Percentiles rank a stretch among this genome's conserved stretches.
Evolutionary conservation across 495 filamentous ascomycete species (phyloP).

Genomic region (Xylaria telfairii): DNA sequence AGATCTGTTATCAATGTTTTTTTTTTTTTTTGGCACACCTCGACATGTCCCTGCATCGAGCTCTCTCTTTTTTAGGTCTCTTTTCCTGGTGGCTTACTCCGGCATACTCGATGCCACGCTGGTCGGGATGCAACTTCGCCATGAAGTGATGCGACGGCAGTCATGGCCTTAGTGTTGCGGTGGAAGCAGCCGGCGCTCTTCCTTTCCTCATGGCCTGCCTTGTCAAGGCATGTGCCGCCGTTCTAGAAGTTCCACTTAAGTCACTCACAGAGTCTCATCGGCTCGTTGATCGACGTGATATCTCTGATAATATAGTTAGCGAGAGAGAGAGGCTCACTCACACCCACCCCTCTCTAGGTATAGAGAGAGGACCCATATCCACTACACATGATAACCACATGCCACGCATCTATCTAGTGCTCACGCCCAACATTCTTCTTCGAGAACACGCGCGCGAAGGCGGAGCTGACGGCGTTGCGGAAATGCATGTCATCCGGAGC

Average conservation of each 20-base stretch:
- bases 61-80: slow-evolving; percentile 7
- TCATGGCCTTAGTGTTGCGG: slow-evolving; percentile 11
- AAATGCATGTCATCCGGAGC: slow-evolving; percentile 10
- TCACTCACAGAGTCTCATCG: slow-evolving; percentile 16
- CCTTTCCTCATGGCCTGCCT: slow-evolving; percentile 19
- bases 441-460: not conserved
- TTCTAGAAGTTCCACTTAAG: slow-evolving; percentile 14
- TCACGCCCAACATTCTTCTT: slow-evolving; percentile 14
- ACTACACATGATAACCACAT: slow-evolving; percentile 19
- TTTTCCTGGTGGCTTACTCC: slow-evolving; percentile 20
- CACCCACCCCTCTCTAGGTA: not conserved
- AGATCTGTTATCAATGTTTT: slow-evolving; percentile 15
- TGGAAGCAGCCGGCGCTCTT: not conserved
- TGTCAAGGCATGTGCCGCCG: slow-evolving; percentile 22
- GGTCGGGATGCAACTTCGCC: slow-evolving; percentile 16
- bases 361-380: not conserved
- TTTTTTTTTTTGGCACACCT: not conserved
- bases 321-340: not conserved
- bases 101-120: slow-evolving; percentile 11
- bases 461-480: slow-evolving; percentile 11
- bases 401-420: not conserved
- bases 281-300: slow-evolving; percentile 22
- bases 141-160: slow-evolving; percentile 2
- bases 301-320: slow-evolving; percentile 5
- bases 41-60: slow-evolving; percentile 1